A percentile compares a stretch with the other conserved stretches of the same genome.
These are phyloP conservation scores for Phytophthora constricta DNA, from an alignment of 352 stramenopile genomes.

Conservation along the genomic window DNA sequence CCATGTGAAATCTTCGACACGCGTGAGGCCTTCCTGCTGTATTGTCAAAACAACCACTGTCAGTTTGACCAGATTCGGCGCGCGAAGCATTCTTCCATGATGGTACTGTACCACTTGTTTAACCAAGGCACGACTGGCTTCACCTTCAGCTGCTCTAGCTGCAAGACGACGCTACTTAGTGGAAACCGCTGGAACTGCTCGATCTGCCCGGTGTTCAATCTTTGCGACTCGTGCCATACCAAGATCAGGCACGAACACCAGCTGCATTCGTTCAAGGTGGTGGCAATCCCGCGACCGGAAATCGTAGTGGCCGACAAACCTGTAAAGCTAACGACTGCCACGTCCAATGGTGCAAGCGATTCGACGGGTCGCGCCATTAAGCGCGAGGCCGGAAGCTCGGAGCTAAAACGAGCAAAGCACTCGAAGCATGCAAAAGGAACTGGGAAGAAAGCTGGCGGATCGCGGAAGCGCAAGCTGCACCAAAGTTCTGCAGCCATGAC, in stretches of 20 bases:
- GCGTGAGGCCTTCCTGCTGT: conserved; percentile 90
- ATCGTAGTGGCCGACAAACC: conserved; percentile 47
- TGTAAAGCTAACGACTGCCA: conserved; percentile 41
- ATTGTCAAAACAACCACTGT: conserved; percentile 91
- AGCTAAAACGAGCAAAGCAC: conserved; percentile 57
- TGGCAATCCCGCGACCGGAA: conserved; percentile 77
- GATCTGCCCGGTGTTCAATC: conserved; percentile 96
- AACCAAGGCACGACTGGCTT: conserved; percentile 97
- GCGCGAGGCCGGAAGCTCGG: conserved; percentile 50
- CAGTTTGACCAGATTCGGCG: conserved; percentile 84
- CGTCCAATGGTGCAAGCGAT: conserved; percentile 35
- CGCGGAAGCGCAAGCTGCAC: conserved; percentile 78
- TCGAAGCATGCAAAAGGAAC: conserved; percentile 31
- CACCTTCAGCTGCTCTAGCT: conserved; percentile 96
- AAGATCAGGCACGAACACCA: conserved; percentile 94
- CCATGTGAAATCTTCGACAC: conserved; percentile 97
- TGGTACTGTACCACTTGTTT: conserved; percentile 88
- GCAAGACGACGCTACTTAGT: conserved; percentile 94
- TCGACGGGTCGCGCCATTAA: conserved; percentile 36
- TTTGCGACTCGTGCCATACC: conserved; percentile 94
- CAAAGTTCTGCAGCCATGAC: conserved; percentile 43
- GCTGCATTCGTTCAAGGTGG: conserved; percentile 94
- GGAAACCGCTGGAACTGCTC: conserved; percentile 97
- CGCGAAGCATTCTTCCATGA: conserved; percentile 88
- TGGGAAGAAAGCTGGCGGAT: conserved; percentile 41